Conservation (phyloP, 192 early-diverging fungal species). For the Podila horticola region DNA sequence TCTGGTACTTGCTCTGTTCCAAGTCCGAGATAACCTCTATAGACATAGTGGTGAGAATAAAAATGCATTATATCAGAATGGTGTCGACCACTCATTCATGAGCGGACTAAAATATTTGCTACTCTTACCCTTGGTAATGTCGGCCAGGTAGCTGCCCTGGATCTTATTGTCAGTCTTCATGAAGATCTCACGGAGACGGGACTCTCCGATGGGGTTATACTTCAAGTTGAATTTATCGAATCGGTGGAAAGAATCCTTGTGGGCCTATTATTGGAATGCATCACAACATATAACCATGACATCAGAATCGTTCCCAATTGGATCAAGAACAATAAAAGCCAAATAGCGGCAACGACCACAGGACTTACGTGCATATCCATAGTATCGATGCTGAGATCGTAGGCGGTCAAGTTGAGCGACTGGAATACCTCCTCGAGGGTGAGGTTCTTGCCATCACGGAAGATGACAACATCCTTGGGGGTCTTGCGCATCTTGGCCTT, state of each 20-base stretch:
- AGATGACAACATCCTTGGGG: slow-evolving; percentile 86
- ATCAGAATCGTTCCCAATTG: not conserved
- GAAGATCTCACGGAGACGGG: slow-evolving; percentile 95
- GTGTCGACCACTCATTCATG: not conserved
- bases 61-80: not conserved
- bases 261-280: slow-evolving; percentile 60
- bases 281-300: not conserved
- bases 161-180: slow-evolving; percentile 97
- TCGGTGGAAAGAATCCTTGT: slow-evolving; percentile 96
- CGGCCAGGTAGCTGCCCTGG: slow-evolving; percentile 89
- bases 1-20: slow-evolving; percentile 96
- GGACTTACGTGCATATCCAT: slow-evolving; percentile 91
- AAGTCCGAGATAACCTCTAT: slow-evolving; percentile 91
- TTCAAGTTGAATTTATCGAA: slow-evolving; percentile 99
- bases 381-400: slow-evolving; percentile 95
- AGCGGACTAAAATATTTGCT: not conserved
- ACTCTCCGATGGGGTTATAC: slow-evolving; percentile 97
- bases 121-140: slow-evolving; percentile 82
- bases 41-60: not conserved
- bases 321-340: not conserved
- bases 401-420: slow-evolving; percentile 91
- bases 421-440: slow-evolving; percentile 90
- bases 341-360: not conserved
- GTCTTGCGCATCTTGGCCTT: slow-evolving; percentile 90
- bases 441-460: slow-evolving; percentile 87